Base-by-base conservation (phyloP, 176 grass and related monocot genomes). In the Rhipidocladum racemiflorum region DNA sequence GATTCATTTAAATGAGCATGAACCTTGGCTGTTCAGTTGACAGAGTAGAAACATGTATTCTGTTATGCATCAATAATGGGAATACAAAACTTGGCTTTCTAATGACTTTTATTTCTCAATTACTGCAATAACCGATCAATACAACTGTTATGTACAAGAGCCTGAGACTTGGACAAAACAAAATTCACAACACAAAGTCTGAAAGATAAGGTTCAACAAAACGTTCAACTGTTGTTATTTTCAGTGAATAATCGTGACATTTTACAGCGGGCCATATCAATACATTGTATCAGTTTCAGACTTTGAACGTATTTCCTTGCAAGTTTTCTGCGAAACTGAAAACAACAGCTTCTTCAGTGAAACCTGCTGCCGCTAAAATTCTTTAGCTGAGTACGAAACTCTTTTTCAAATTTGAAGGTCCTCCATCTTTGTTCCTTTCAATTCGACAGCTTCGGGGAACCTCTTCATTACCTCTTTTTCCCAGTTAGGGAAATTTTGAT, bases 11-110 rank as follows among this genome's bases (percentile, higher is more conserved):
- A 39, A 39, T 46, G 12, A 46, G 44, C 44, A 46, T 14, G 12
- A 46, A 46, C n/a, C n/a, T 60, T 89, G 76, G 95, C 92, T 79
- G 87, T 98, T 89, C 90, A 98, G 87, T 80, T 98, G 34, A 89
- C 68, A 28, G 92, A 95, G 62, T 98, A 94, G 84, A 54, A 86
- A 55, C 38, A 60, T 30, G 48, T 49, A 12, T 38, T 38, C 55
- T 20, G 36, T 16, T 77, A 54, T 39, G 65, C 36, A 72, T 32
- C 72, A 67, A 77, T 72, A n/a, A 24, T 65, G 28, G 12, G 25
- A 25, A 34, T 9, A 65, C 1, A 39, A 54, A 49, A 23, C 0
- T 42, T 14, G 1, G 32, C 15, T 55, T 76, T 70, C 44, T 44
- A 8, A 13, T 81, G 23, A 69, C 23, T 72, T 61, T 72, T 75